A percentile compares a stretch with the other conserved stretches of the same genome.
These are phyloP conservation scores for Candida sanyiensis DNA, from an alignment of 805 yeast species.

Conservation along the genomic window DNA sequence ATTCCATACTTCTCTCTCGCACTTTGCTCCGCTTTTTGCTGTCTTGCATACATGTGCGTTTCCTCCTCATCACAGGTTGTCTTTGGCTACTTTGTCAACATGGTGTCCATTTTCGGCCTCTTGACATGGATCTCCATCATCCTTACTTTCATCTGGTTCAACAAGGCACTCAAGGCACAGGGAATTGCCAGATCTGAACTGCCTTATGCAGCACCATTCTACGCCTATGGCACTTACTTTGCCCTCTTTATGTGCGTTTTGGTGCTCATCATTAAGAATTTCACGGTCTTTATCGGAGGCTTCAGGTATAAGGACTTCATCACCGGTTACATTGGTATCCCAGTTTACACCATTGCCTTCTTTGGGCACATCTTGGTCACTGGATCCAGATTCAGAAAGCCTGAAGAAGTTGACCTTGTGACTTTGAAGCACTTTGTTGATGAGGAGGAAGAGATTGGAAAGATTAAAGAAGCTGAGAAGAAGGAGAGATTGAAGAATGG, in stretches of 20 bases:
- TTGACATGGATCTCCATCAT: constrained; percentile 71
- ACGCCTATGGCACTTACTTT: constrained; percentile 61
- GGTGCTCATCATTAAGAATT: constrained; percentile 61
- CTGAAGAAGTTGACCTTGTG: constrained; percentile 54
- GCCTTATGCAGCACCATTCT: constrained; percentile 62
- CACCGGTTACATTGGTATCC: constrained; percentile 72
- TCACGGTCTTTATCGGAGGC: constrained; percentile 63
- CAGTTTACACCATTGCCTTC: constrained; percentile 64
- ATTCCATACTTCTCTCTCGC: constrained; percentile 59
- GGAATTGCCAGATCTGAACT: constrained; percentile 51
- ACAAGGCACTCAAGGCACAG: constrained; percentile 61
- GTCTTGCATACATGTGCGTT: constrained; percentile 66
- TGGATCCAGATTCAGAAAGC: constrained; percentile 42
- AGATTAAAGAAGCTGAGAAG: constrained; percentile 22
- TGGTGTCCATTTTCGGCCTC: constrained; percentile 70
- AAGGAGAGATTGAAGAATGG: constrained; percentile 21
- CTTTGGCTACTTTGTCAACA: constrained; percentile 68
- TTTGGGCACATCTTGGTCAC: constrained; percentile 59
- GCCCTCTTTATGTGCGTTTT: constrained; percentile 50
- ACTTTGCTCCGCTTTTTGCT: constrained; percentile 46
- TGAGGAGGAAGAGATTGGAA: constrained; percentile 23
- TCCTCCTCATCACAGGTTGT: constrained; percentile 51
- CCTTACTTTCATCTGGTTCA: constrained; percentile 61
- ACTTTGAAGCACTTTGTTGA: constrained; percentile 41
- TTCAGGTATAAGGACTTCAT: constrained; percentile 64